phyloP scores from a whole-genome alignment of 2,329 filamentous ascomycete genomes.

The Pseudogymnoascus sp. region DNA sequence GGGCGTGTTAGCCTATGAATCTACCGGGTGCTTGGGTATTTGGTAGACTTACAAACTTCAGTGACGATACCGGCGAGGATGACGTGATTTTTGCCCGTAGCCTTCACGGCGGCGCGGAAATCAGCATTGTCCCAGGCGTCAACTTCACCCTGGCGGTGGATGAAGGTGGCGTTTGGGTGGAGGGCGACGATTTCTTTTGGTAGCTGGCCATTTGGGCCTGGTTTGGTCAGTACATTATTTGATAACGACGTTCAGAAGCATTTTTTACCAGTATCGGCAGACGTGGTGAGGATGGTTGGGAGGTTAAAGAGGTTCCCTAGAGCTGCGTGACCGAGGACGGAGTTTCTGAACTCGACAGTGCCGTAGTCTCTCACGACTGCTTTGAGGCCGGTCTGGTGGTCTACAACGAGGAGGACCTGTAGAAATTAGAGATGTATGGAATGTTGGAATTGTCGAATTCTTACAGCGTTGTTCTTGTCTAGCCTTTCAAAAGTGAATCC shows the following conservation, averaged over 20 bases:
- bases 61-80: constrained; percentile 68
- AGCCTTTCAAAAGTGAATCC: constrained; percentile 32
- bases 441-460: not conserved
- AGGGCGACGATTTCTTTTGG: constrained; percentile 62
- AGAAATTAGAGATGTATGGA: not conserved
- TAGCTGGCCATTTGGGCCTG: constrained; percentile 64
- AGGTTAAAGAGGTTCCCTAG: constrained; percentile 61
- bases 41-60: constrained; percentile 55
- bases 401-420: constrained; percentile 51
- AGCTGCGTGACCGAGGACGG: constrained; percentile 61
- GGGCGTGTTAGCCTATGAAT: constrained; percentile 5
- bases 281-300: constrained; percentile 65
- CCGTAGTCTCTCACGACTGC: constrained; percentile 60
- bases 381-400: constrained; percentile 55
- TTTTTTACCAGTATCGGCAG: constrained; percentile 49
- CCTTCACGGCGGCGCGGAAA: constrained; percentile 59
- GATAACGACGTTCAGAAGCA: not conserved
- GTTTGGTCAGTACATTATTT: not conserved
- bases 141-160: constrained; percentile 65
- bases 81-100: constrained; percentile 61
- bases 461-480: constrained; percentile 31
- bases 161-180: constrained; percentile 61
- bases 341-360: constrained; percentile 57
- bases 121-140: constrained; percentile 71
- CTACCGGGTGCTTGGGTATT: not conserved